Conservation (phyloP, 805 yeast species). For the Candida parachauliodes region DNA sequence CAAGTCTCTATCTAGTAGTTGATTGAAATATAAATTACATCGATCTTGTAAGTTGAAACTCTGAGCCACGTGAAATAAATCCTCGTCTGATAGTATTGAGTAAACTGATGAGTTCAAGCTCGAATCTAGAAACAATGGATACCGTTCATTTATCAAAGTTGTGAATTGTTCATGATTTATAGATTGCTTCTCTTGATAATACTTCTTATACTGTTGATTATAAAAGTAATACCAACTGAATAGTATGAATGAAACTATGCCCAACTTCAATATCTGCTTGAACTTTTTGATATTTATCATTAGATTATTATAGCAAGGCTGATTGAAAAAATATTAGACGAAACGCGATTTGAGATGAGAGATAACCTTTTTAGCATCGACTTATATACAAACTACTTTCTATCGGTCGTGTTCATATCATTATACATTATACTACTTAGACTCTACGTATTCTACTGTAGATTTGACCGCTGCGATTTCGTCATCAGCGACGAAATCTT, state of each 20-base stretch:
- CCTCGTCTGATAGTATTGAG: neutral
- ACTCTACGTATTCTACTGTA: conserved; percentile 12
- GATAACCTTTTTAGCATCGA: no score
- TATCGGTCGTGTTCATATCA: no score
- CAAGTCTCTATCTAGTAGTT: conserved; percentile 10
- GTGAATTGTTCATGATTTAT: neutral
- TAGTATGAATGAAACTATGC: neutral
- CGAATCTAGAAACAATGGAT: neutral
- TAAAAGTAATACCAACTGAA: neutral
- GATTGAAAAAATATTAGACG: no score
- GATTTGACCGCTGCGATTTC: conserved; percentile 26
- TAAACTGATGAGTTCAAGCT: neutral
- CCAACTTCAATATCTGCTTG: conserved; percentile 1
- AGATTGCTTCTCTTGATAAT: neutral
- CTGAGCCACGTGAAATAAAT: conserved; percentile 12
- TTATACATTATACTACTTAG: conserved; percentile 4
- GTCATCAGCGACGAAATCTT: conserved; percentile 16
- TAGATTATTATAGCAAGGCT: neutral
- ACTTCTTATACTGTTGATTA: neutral
- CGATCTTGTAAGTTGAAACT: conserved; percentile 12
- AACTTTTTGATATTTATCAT: neutral
- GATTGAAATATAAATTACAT: conserved; percentile 20
- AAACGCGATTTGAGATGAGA: no score
- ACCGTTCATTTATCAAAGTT: neutral
- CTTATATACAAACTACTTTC: no score